Evolutionary conservation across 208 protist species (phyloP), one percentile per base, ranked within the genome.

Genomic region (Phytomonas francai): DNA sequence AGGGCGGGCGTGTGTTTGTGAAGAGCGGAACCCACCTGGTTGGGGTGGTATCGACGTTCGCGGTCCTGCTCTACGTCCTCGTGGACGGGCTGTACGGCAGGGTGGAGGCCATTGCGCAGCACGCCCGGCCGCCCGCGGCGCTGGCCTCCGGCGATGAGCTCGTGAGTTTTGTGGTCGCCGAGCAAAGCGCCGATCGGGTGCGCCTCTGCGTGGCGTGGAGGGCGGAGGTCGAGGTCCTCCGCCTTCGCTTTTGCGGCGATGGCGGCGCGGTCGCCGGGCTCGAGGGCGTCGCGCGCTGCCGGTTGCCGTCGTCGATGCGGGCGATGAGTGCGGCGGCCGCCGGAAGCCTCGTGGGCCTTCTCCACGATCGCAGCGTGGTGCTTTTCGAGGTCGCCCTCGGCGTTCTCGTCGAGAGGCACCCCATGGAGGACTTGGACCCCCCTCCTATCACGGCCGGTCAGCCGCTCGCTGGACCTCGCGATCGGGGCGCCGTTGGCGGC

Each of bases 141-240:
- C n/a, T n/a, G n/a, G 27, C 74, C 9, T 59, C 68, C 30, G 65
- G 67, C 25, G 74, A 80, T 59, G 71, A 80, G 66, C 77, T 84
- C 1, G 65, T 93, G 9, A 73, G 77, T 57, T 90, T 89, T 67
- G 28, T 83, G 0, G 67, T 72, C 12, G 32, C 70, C 27, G 78
- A 80, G 63, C 31, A 67, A n/a, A 31, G 67, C 19, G 45, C 60
- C 7, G 66, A 70, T 11, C 59, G 71, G 31, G 39, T 88, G 32
- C 58, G 76, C 36, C 59, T 93, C 16, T 93, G 84, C 67, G 73
- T 84, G 0, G 74, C 77, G 56, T 88, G 77, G 79, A 77, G 81
- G 56, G 79, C 75, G 0, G 77, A 84, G 68, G 42, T 93, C 3
- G 82, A 93, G 57, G 57, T 90, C 14, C 80, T 84, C 42, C 76